Conservation (phyloP, 2,329 filamentous ascomycete genomes). For the Paraconiothyrium brasiliense region DNA sequence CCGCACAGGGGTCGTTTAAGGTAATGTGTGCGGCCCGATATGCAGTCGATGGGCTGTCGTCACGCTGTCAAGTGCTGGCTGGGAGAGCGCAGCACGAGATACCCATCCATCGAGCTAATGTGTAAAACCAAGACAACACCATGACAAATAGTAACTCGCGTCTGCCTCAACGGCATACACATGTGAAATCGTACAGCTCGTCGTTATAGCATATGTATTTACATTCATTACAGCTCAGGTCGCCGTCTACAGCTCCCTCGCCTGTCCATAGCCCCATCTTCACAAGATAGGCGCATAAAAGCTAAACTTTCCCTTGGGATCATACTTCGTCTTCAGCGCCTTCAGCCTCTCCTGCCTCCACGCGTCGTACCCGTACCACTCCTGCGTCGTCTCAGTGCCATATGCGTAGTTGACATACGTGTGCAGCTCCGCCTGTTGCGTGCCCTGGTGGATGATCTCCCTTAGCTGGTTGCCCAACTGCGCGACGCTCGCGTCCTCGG, state of each 20-base stretch:
- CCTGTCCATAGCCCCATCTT: neutral
- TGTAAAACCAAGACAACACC: too few species aligned
- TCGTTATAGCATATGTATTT: neutral
- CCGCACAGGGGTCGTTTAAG: too few species aligned
- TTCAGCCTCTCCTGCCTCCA: constrained; percentile 44
- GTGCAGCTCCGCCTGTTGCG: constrained; percentile 31
- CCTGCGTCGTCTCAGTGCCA: constrained; percentile 39
- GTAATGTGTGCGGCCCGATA: too few species aligned
- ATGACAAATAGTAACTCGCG: too few species aligned
- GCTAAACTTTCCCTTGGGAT: constrained; percentile 41
- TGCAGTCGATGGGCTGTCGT: too few species aligned
- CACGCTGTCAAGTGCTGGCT: too few species aligned
- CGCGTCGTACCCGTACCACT: constrained; percentile 44
- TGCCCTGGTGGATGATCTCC: constrained; percentile 31
- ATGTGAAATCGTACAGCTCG: too few species aligned
- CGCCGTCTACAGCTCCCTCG: too few species aligned
- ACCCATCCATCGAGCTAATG: too few species aligned
- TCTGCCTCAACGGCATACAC: too few species aligned
- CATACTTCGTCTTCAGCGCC: constrained; percentile 45
- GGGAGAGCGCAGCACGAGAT: too few species aligned
- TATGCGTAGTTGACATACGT: constrained; percentile 50
- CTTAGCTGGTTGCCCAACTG: constrained; percentile 29
- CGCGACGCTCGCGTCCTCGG: constrained; percentile 23
- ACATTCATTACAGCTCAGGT: too few species aligned
- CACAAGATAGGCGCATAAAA: constrained; percentile 37